Evolutionary conservation across 148 eudicot genomes (phyloP).

Genomic region (Camellia japonica): DNA sequence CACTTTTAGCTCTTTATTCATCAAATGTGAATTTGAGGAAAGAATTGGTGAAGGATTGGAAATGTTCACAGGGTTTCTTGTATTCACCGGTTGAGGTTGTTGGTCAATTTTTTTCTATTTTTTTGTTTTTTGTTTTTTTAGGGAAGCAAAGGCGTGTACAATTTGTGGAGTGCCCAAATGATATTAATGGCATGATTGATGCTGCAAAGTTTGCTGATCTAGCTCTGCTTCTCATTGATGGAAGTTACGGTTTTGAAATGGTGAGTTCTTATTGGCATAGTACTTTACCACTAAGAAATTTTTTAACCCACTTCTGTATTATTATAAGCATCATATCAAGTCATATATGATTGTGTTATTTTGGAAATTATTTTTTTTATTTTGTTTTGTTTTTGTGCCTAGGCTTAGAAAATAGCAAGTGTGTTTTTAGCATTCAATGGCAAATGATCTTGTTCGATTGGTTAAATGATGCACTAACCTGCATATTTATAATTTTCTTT

Average conservation of each 20-base stretch:
- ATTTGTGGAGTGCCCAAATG: constrained; percentile 96
- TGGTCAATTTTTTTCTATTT: neutral
- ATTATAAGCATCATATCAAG: neutral
- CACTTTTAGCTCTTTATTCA: no score
- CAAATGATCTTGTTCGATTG: no score
- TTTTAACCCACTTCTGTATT: neutral
- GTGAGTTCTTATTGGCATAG: constrained; percentile 35
- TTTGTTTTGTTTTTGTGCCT: neutral
- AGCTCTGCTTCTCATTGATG: constrained; percentile 85
- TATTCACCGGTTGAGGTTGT: neutral
- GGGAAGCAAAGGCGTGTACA: constrained; percentile 91
- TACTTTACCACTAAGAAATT: neutral
- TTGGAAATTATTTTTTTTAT: neutral
- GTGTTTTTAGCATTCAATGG: neutral
- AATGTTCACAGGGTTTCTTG: neutral
- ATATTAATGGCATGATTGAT: constrained; percentile 94
- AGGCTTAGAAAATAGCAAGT: neutral
- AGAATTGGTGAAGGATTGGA: no score
- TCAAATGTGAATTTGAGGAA: no score
- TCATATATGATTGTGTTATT: neutral
- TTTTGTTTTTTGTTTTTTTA: constrained; percentile 12
- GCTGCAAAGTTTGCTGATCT: constrained; percentile 92
- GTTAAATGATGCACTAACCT: no score
- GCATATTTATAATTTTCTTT: no score
- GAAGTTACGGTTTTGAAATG: constrained; percentile 98